Base-by-base conservation (phyloP, 441 rosid species). In the Erodium trifolium region DNA sequence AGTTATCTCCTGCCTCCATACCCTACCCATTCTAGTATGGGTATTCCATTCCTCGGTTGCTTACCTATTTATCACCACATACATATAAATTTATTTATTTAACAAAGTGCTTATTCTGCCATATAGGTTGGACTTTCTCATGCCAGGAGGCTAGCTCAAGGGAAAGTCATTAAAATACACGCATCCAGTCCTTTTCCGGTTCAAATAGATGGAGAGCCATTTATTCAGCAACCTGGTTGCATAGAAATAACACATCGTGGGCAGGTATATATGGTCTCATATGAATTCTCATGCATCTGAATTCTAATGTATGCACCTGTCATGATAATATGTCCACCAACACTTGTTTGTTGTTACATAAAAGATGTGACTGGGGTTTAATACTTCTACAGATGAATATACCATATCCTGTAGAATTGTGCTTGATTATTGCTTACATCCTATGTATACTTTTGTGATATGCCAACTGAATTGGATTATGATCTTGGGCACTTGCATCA, bases 161-260 rank as follows among this genome's bases (percentile, higher is more conserved):
- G 91, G 41, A 76, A 75, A 11, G 79, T 74, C 16, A 74, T 87
- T 55, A 83, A 75, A 75, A 81, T 87, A 80, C 91, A 85, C 65
- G 76, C 80, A 34, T 87, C 89, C 5, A 85, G 82, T 70, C 80
- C 86, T 63, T 87, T 83, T 71, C 91, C 91, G 18, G 85, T 87
- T 67, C 91, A 87, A 73, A 85, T 87, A 75, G 91, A 87, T 67
- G 91, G 91, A 70, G 91, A 87, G 72, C 91, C 91, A n/a, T 87
- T 85, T 75, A 87, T 87, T 65, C 87, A 83, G 65, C 85, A 87
- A 76, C 86, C 91, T 3, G 89, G 91, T 45, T 80, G 86, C 83
- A 64, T 87, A 76, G 89, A 87, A 71, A 85, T 87, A 73, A 79
- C 82, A 18, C 89, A 85, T 77, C 89, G 82, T 14, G 87, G 86